Conservation (phyloP, 2,329 filamentous ascomycete genomes). For the Thelonectria blattea region DNA sequence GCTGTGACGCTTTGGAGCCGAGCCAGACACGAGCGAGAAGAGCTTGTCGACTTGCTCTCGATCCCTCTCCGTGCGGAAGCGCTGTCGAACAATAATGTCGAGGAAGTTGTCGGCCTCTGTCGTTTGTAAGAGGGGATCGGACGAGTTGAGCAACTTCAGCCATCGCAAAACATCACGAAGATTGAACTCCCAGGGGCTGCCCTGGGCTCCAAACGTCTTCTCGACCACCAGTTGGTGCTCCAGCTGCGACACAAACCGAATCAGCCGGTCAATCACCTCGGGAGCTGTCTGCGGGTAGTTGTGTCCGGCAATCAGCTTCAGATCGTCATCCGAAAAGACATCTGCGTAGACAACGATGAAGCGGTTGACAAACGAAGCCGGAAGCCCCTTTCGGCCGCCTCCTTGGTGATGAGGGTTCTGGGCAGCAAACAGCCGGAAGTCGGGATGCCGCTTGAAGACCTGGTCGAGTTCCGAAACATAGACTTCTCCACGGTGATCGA, state of each 20-base stretch:
- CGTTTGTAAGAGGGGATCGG: conserved; percentile 65
- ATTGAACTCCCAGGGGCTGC: conserved; percentile 95
- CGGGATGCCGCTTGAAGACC: conserved; percentile 85
- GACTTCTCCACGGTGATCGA: conserved; percentile 94
- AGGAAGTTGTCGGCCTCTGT: conserved; percentile 75
- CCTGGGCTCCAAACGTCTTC: conserved; percentile 64
- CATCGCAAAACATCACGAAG: conserved; percentile 88
- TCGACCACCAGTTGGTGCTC: conserved; percentile 72
- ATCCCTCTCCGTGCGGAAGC: conserved; percentile 79
- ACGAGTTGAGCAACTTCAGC: conserved; percentile 67
- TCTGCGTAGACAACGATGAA: conserved; percentile 99
- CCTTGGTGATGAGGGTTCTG: conserved; percentile 98
- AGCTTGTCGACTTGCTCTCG: conserved; percentile 68
- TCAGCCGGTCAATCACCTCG: conserved; percentile 69
- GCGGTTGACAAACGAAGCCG: conserved; percentile 95
- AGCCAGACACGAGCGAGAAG: conserved; percentile 69
- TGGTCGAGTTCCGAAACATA: conserved; percentile 96
- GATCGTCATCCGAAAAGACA: conserved; percentile 79
- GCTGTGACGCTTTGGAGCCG: conserved; percentile 60
- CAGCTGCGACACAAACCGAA: conserved; percentile 80
- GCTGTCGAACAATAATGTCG: conserved; percentile 81
- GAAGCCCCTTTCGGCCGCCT: conserved; percentile 91
- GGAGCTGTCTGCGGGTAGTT: conserved; percentile 71
- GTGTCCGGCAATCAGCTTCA: conserved; percentile 80
- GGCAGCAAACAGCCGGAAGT: conserved; percentile 94